phyloP scores from a whole-genome alignment of 2,329 filamentous ascomycete species.

The Stagonosporopsis chrysanthemi region DNA sequence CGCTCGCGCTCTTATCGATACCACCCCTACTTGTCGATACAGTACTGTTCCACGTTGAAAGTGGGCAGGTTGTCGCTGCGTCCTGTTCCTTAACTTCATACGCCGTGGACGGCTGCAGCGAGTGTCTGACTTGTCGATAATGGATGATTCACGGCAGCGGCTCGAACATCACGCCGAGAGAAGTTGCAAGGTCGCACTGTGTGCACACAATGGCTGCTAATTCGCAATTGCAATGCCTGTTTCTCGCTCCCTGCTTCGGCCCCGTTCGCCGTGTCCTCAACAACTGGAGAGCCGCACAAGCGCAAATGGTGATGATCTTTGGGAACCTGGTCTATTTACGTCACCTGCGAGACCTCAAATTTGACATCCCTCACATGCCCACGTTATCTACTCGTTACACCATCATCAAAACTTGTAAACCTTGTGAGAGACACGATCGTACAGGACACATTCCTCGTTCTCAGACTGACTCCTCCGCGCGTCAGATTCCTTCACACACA shows the following conservation, averaged over 20 bases:
- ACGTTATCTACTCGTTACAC: conserved; percentile 1
- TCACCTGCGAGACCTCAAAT: conserved; percentile 10
- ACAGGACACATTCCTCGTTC: conserved; percentile 1
- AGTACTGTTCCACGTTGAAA: background rate
- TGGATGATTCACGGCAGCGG: background rate
- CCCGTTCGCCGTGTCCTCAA: conserved; percentile 1
- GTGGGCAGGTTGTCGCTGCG: background rate
- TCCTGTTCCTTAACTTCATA: background rate
- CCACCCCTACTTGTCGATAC: background rate
- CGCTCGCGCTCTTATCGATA: conserved; percentile 15
- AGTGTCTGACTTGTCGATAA: background rate
- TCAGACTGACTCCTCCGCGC: background rate
- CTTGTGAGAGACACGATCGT: background rate
- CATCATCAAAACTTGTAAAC: background rate
- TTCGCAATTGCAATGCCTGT: conserved; percentile 7
- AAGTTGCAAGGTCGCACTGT: conserved; percentile 14
- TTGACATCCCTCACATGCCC: conserved; percentile 1
- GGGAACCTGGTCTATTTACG: conserved; percentile 12
- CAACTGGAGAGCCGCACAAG: conserved; percentile 14
- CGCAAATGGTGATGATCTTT: conserved; percentile 1
- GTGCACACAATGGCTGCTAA: conserved; percentile 4
- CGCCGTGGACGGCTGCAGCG: background rate
- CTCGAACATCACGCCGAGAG: conserved; percentile 1
- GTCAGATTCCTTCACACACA: background rate
- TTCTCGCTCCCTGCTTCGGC: conserved; percentile 12